A percentile compares a stretch with the other conserved stretches of the same genome.
Evolutionary conservation across 2,329 filamentous ascomycete genomes (phyloP).

Genomic region (Zymoseptoria pseudotritici): DNA sequence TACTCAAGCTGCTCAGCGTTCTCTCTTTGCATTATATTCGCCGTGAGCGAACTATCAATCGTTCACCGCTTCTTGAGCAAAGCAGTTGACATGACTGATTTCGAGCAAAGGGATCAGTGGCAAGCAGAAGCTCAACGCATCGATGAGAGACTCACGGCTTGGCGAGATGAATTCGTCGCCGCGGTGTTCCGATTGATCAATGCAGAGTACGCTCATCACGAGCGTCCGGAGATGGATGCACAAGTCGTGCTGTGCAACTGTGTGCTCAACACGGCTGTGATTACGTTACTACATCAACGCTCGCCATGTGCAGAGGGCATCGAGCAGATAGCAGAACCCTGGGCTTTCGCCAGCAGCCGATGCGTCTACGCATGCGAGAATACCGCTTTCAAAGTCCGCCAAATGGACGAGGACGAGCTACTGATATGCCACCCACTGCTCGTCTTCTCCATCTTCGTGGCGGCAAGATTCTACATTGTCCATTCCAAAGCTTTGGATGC

Average conservation of each 20-base stretch:
- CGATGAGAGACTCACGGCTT: conserved; percentile 20
- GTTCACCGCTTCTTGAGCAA: conserved; percentile 24
- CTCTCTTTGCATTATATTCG: conserved; percentile 22
- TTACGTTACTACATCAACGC: conserved; percentile 20
- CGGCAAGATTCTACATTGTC: conserved; percentile 23
- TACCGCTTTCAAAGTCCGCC: conserved; percentile 20
- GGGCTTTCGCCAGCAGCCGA: conserved; percentile 25
- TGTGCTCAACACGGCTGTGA: conserved; percentile 22
- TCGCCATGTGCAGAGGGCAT: conserved; percentile 18
- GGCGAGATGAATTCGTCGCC: conserved; percentile 20
- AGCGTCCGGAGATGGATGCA: conserved; percentile 18
- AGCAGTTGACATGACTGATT: conserved; percentile 20
- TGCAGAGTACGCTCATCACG: conserved; percentile 13
- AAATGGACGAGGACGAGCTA: conserved; percentile 18
- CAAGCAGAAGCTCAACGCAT: conserved; percentile 22
- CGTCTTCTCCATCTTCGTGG: conserved; percentile 23
- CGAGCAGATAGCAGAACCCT: conserved; percentile 21
- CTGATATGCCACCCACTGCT: conserved; percentile 21
- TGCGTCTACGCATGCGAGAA: conserved; percentile 24
- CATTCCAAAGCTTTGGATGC: conserved; percentile 23
- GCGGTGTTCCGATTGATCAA: conserved; percentile 12
- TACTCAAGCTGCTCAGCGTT: conserved; percentile 19
- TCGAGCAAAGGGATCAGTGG: conserved; percentile 19
- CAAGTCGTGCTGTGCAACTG: conserved; percentile 22
- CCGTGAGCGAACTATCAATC: conserved; percentile 21